phyloP scores from a whole-genome alignment of 2,329 filamentous ascomycete genomes.

The Chaetomiaceae sp. region DNA sequence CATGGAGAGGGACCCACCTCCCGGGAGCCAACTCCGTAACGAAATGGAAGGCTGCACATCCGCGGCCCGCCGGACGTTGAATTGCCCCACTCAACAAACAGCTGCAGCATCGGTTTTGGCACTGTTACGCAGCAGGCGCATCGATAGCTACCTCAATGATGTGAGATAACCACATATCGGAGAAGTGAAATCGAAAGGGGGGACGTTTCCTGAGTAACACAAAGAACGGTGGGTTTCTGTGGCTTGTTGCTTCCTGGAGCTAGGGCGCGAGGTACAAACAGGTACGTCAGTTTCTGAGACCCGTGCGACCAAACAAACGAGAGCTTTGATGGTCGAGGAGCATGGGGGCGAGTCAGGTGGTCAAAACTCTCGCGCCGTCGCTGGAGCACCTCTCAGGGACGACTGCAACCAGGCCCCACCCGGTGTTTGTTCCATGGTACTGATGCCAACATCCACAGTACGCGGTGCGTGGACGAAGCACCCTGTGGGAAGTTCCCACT shows the following conservation, averaged over 20 bases:
- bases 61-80: not conserved
- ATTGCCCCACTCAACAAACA: not conserved
- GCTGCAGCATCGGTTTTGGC: not conserved
- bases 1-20: constrained; percentile 12
- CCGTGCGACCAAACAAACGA: no score
- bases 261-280: no score
- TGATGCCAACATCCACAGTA: no score
- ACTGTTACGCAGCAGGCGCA: constrained; percentile 15
- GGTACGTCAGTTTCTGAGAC: no score
- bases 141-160: no score
- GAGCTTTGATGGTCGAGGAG: not conserved
- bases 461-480: no score
- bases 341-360: constrained; percentile 21
- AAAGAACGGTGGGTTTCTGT: no score
- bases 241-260: not conserved
- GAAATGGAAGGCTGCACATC: constrained; percentile 1
- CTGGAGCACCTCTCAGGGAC: no score
- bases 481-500: no score
- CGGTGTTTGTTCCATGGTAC: not conserved
- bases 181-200: not conserved
- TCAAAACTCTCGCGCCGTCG: constrained; percentile 9
- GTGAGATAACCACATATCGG: not conserved
- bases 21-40: constrained; percentile 11
- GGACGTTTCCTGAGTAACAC: no score
- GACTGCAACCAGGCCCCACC: constrained; percentile 5